Conservation (phyloP, 257 asterid species). For the Nicotiana otophora region DNA sequence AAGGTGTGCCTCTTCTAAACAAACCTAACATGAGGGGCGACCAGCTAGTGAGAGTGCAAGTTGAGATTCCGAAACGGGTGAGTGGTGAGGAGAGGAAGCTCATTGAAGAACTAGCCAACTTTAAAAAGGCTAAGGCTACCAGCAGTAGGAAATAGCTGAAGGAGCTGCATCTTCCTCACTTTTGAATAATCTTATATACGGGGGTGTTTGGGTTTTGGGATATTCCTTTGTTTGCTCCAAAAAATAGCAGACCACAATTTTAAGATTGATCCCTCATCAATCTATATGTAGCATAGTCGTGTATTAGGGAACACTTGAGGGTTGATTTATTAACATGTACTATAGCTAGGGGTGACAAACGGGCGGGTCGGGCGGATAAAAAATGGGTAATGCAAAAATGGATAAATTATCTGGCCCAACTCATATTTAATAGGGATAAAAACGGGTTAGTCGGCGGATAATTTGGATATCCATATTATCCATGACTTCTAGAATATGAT, state of each 20-base stretch:
- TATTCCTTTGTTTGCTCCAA: neutral
- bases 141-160: conserved; percentile 37
- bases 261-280: neutral
- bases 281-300: neutral
- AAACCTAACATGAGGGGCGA: conserved; percentile 87
- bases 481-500: too few relatives aligned
- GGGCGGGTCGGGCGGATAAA: too few relatives aligned
- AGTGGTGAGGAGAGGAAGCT: conserved; percentile 90
- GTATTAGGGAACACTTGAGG: conserved; percentile 1
- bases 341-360: neutral
- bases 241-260: neutral
- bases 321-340: neutral
- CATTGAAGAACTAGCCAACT: conserved; percentile 70
- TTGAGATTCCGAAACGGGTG: conserved; percentile 90
- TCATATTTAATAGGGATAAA: too few relatives aligned
- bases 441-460: too few relatives aligned
- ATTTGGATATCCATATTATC: too few relatives aligned
- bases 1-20: conserved; percentile 74
- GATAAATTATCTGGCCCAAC: too few relatives aligned
- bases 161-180: neutral
- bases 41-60: conserved; percentile 91
- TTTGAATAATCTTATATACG: neutral
- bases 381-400: too few relatives aligned
- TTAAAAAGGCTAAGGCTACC: conserved; percentile 73
- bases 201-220: neutral